phyloP scores from a whole-genome alignment of 1,139 yeast genomes.

The Schizosaccharomyces versatilis region DNA sequence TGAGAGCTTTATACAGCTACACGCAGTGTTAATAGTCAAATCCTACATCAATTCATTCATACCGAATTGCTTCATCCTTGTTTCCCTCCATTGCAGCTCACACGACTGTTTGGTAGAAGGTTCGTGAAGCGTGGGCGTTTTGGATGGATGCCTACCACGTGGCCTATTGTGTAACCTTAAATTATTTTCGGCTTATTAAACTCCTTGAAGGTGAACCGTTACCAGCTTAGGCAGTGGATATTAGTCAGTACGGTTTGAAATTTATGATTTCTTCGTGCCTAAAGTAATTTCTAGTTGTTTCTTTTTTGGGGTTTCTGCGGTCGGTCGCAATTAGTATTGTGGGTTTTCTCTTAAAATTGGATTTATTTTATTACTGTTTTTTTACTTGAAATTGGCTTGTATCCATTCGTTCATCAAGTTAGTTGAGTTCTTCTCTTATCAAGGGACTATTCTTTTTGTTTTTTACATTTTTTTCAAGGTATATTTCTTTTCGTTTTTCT shows the following conservation, averaged over 20 bases:
- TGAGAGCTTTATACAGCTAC: constrained; percentile 10
- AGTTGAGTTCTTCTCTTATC: not conserved
- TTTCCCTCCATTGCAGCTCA: constrained; percentile 5
- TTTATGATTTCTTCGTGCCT: no score
- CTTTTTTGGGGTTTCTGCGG: not conserved
- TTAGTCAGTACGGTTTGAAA: no score
- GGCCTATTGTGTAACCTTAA: no score
- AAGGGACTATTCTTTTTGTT: not conserved
- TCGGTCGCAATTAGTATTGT: not conserved
- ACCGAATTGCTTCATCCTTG: constrained; percentile 7
- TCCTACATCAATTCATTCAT: not conserved
- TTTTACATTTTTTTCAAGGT: not conserved
- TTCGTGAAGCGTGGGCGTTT: no score
- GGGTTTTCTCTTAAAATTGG: no score
- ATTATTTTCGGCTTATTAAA: no score
- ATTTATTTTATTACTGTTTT: no score
- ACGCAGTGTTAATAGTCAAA: not conserved
- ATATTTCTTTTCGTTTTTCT: not conserved
- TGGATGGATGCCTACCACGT: no score
- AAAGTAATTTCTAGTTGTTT: not conserved
- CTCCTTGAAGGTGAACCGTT: no score
- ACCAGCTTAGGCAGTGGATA: no score
- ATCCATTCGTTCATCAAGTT: not conserved
- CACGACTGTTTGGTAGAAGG: no score
- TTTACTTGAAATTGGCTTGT: no score